Base-by-base conservation (phyloP, 345 rosid genomes). In the Eucalyptus dawsonii region DNA sequence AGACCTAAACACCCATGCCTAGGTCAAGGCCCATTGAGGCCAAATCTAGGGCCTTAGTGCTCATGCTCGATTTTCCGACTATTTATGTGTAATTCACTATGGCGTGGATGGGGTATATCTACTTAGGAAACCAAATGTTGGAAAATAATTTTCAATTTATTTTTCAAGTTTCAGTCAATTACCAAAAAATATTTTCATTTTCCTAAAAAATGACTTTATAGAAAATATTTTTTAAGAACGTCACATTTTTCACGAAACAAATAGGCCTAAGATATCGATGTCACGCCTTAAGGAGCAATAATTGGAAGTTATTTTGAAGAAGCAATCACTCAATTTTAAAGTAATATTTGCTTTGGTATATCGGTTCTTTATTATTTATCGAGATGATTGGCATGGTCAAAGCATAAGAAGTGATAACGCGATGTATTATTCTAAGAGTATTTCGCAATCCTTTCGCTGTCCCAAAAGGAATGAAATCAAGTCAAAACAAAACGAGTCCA, bases 151-250 rank as follows among this genome's bases (percentile, higher is more conserved):
- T 11, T 22, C 62, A 56, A 56, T 24, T 24, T 24, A 56, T 56
- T 56, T 24, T 56, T 56, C 29, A 22, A 24, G 62, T 56, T 56
- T 10, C 1, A 56, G 2, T 56, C 29, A 22, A 56, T 21, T 56
- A 56, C 0, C 1, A 0, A 5, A 22, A 56, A 56, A 56, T 21
- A 21, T 56, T 2, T 21, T 56, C 3, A 56, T 56, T 56, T 56
- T 56, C 1, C 0, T 56, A 3, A 56, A 24, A 56, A 56, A 2
- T 56, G 62, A 24, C 62, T 56, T 24, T 10, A 9, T 56, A 24
- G 3, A 56, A 10, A 24, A 56, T 56, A 56, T 56, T 56, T 56
- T 2, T 56, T 5, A 5, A 56, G 29, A 56, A 22, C 3, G 6
- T 56, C 3, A 10, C 3, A 4, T 56, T 24, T 24, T 56, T 24